Conservation (phyloP, 352 stramenopile species). For the Globisporangium nodosum region DNA sequence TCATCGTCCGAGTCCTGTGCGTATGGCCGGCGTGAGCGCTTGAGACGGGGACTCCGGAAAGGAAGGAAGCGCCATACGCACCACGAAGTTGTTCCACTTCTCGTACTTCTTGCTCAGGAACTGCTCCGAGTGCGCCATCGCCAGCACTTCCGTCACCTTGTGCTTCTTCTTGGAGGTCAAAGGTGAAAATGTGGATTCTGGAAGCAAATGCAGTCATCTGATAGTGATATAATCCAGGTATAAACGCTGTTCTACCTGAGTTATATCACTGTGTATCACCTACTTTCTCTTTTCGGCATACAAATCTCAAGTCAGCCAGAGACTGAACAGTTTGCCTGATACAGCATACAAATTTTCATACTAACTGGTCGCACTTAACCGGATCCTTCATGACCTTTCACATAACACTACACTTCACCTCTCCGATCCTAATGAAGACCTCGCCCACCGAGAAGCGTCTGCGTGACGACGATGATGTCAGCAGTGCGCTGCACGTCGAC, state of each 20-base stretch:
- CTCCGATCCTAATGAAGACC: too few species aligned
- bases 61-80: slow-evolving; percentile 12
- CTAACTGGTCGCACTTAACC: not conserved
- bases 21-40: slow-evolving; percentile 1
- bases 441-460: too few species aligned
- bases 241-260: too few species aligned
- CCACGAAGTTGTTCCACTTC: slow-evolving; percentile 86
- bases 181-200: not conserved
- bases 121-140: slow-evolving; percentile 42
- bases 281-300: not conserved
- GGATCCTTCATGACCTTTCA: not conserved
- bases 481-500: not conserved
- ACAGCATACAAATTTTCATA: not conserved
- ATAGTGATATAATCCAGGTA: not conserved
- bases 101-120: slow-evolving; percentile 87
- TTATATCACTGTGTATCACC: too few species aligned
- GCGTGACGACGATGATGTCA: not conserved
- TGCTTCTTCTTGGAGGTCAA: not conserved
- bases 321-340: not conserved
- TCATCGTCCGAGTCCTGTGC: slow-evolving; percentile 40
- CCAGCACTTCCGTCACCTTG: not conserved
- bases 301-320: not conserved
- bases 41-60: not conserved
- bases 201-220: not conserved
- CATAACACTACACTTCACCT: not conserved